Evolutionary conservation across 2,329 filamentous ascomycete genomes (phyloP).

Genomic region (Colletotrichum cereale): DNA sequence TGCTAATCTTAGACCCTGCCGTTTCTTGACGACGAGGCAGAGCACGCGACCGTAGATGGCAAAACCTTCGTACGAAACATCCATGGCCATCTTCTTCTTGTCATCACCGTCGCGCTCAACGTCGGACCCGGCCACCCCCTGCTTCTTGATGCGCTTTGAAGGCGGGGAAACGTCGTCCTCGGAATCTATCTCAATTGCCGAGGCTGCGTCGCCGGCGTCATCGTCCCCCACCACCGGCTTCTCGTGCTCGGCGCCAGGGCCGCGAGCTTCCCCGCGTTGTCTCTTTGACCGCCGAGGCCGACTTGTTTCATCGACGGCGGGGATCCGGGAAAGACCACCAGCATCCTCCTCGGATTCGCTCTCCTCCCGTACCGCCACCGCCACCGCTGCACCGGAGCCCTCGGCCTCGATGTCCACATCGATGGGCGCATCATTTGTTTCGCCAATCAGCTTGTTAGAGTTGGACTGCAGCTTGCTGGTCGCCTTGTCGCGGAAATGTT

Average conservation of each 20-base stretch:
- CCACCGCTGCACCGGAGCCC: conserved; percentile 49
- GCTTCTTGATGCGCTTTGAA: conserved; percentile 59
- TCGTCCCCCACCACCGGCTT: conserved; percentile 47
- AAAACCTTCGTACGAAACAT: conserved; percentile 94
- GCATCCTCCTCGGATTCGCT: conserved; percentile 70
- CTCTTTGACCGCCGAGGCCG: conserved; percentile 42
- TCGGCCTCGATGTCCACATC: conserved; percentile 60
- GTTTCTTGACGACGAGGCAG: conserved; percentile 87
- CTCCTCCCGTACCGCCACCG: conserved; percentile 66
- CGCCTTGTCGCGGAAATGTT: conserved; percentile 75
- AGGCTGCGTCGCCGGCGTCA: conserved; percentile 47
- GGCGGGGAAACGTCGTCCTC: conserved; percentile 56
- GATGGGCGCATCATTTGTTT: conserved; percentile 65
- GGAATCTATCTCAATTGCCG: conserved; percentile 54
- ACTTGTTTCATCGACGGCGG: conserved; percentile 51
- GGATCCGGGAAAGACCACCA: conserved; percentile 67
- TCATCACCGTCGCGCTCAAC: conserved; percentile 66
- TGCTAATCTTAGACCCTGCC: conserved; percentile 64
- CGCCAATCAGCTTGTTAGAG: conserved; percentile 71
- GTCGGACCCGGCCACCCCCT: conserved; percentile 46
- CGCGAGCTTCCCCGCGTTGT: conserved; percentile 47
- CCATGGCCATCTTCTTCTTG: conserved; percentile 91
- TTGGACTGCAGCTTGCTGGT: conserved; percentile 70
- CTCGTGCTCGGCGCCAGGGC: conserved; percentile 48
- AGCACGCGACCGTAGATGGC: conserved; percentile 94